Base-by-base conservation (phyloP, 2,329 filamentous ascomycete species). In the Pseudocercospora macadamiae region DNA sequence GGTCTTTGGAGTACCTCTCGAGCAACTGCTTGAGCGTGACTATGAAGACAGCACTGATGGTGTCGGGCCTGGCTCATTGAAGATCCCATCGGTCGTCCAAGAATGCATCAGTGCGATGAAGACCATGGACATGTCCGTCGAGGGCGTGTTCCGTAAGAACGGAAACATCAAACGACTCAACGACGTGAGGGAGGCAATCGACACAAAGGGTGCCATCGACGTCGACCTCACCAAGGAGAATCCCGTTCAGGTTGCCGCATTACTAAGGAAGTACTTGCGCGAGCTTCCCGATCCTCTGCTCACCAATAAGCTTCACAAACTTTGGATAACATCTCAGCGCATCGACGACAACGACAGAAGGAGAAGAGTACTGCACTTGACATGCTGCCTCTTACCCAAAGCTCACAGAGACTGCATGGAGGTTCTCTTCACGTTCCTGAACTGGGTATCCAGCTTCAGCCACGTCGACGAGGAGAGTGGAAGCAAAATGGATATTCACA, bases 401-500 rank as follows among this genome's bases (percentile, higher is more conserved):
- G 85, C 88, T 51, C 92, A 99, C 73, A 86, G 95, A 60, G 95
- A 99, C 75, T 93, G 90, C 16, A 87, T 99, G 75, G 95, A 99
- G 76, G 92, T 99, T 39, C 77, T 99, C 1, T 97, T 97, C 77
- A 90, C 88, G 51, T 99, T 99, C 82, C 82, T 99, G 47, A 96
- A 96, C 71, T 99, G 95, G 93, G 91, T 93, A 4, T 92, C 93
- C 3, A 96, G 93, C 1, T 99, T 99, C 80, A 93, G 96, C 63
- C 93, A 97, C 71, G 88, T 99, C 12, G 95, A 99, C 68, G 95
- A 99, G 70, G 95, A 99, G 73, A 90, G 89, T 19, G 95, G 95
- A 23, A 97, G 93, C 68, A 97, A 97, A 82, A 99, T 99, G 95
- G 95, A 99, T 73, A 90, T 96, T 54, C 92, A 96, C 79, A 99